Percentiles rank a stretch among this genome's conserved stretches.
Evolutionary conservation across 768 basidiomycete species (phyloP).

Genomic region (Agaricus subrufescens): DNA sequence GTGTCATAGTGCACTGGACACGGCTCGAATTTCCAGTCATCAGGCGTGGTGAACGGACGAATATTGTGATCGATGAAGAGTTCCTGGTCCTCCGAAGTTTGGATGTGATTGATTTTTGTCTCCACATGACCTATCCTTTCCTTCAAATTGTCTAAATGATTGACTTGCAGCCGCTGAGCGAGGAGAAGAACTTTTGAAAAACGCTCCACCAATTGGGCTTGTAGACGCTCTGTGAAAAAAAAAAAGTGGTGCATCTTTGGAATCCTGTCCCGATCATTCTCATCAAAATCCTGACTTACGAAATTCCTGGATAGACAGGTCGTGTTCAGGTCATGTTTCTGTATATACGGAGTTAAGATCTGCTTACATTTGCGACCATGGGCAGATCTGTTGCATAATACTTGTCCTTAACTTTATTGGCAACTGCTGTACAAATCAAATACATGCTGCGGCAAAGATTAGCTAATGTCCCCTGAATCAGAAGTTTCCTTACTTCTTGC

Average conservation of each 20-base stretch:
- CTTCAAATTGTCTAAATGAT: conserved; percentile 58
- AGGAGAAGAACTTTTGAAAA: conserved; percentile 51
- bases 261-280: not conserved
- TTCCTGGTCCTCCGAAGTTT: conserved; percentile 58
- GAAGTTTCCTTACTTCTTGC: conserved; percentile 62
- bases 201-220: conserved; percentile 54
- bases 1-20: conserved; percentile 73
- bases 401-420: conserved; percentile 65
- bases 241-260: not conserved
- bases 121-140: conserved; percentile 42
- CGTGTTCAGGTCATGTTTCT: not conserved
- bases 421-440: conserved; percentile 62
- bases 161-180: conserved; percentile 53
- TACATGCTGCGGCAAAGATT: conserved; percentile 44
- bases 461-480: not conserved
- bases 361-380: conserved; percentile 63
- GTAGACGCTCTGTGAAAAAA: conserved; percentile 60
- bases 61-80: conserved; percentile 72
- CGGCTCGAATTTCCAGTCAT: conserved; percentile 73
- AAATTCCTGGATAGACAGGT: conserved; percentile 46
- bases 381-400: conserved; percentile 72
- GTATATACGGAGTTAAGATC: not conserved
- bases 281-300: conserved; percentile 40
- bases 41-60: conserved; percentile 57
- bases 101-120: conserved; percentile 43